Base-by-base conservation (phyloP, 2,329 filamentous ascomycete genomes). In the Leptographium lundbergii region DNA sequence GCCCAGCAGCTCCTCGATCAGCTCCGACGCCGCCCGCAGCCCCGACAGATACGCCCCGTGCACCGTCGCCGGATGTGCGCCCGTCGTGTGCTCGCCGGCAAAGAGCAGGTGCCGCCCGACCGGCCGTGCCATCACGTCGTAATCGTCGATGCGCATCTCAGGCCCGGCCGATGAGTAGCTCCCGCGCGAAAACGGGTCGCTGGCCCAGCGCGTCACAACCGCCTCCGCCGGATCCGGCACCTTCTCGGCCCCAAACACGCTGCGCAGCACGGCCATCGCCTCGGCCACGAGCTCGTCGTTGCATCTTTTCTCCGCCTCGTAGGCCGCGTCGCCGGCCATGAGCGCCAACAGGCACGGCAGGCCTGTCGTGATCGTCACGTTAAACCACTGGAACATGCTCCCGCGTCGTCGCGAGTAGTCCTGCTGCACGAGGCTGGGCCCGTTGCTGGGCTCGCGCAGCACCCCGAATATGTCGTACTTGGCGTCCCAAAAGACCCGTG, bases 301-400 rank as follows among this genome's bases (percentile, higher is more conserved):
- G 57, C 83, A 81, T 1, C 85, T 84, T 57, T 77, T 77, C 71
- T 99, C 95, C 0, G 90, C 90, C 63, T 95, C 88, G 65, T 91
- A 89, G 19, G 91, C 94, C 24, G 95, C 89, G 65, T 96, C 89
- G 25, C 94, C 94, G 56, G 92, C 92, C 92, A 99, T 96, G 32
- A 99, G 79, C 10, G 90, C 94, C 61, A 97, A 84, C 27, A 96
- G 78, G 57, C 91, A 90, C 1, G 89, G 94, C 42, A 95, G 77
- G 0, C 95, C 95, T 53, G 88, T 91, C 3, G 89, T 95, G 65
- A 90, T 89, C 61, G 91, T 87, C 58, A 91, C 90, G 67, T 99
- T 97, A 82, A 96, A 97, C 82, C 96, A 97, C 66, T 99, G 83
- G 67, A 97, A 99, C 73, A 96, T 96, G 27, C 91, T 86, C n/a